These are phyloP conservation scores for Globisporangium canariense DNA, from an alignment of 352 stramenopile genomes.

Conservation along the genomic window DNA sequence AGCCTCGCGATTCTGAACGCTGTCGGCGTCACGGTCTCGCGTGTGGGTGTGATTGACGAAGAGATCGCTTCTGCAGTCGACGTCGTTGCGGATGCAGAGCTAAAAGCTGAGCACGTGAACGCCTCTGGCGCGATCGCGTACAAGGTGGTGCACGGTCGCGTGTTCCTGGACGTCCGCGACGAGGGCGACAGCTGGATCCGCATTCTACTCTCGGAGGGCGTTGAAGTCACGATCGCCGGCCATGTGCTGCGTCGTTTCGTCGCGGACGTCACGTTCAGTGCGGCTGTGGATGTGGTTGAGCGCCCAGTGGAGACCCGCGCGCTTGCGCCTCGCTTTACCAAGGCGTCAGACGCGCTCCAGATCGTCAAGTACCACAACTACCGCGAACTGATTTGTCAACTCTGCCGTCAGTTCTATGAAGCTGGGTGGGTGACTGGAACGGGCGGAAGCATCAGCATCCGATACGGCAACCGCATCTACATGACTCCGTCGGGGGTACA, in stretches of 20 bases:
- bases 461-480: constrained; percentile 91
- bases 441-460: constrained; percentile 92
- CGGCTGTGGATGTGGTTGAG: constrained; percentile 18
- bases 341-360: constrained; percentile 40
- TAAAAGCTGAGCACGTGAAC: constrained; percentile 51
- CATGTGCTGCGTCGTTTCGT: constrained; percentile 48
- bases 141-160: constrained; percentile 33
- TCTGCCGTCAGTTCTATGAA: constrained; percentile 76
- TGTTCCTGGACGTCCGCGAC: constrained; percentile 68
- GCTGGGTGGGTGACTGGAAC: constrained; percentile 94
- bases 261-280: constrained; percentile 19
- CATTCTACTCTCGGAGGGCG: constrained; percentile 34
- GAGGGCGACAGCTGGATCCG: constrained; percentile 71
- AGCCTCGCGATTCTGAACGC: constrained; percentile 52
- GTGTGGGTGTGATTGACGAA: neutral
- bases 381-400: constrained; percentile 64
- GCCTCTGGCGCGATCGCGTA: constrained; percentile 25
- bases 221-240: constrained; percentile 26
- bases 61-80: constrained; percentile 12
- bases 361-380: constrained; percentile 35
- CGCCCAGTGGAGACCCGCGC: constrained; percentile 6
- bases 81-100: constrained; percentile 18
- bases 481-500: constrained; percentile 95
- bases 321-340: constrained; percentile 37
- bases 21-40: constrained; percentile 40